Base-by-base conservation (phyloP, 2,329 filamentous ascomycete genomes). In the Cucurbitaria berberidis region DNA sequence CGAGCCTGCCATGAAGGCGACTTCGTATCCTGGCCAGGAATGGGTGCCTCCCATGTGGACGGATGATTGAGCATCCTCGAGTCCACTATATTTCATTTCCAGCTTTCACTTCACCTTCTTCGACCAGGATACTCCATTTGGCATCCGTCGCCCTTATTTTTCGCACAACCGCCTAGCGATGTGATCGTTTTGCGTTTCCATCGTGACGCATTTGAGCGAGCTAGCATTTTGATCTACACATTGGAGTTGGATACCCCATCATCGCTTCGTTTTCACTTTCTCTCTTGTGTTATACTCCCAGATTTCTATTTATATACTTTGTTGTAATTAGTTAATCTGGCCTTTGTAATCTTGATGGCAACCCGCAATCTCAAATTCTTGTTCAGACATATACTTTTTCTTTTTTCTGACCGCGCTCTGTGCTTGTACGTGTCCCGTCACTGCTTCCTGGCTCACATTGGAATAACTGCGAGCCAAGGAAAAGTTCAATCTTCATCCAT, bases 21-120 rank as follows among this genome's bases (percentile, higher is more conserved):
- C 86, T 11, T 86, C 83, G 67, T 90, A 89, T 70, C 87, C 87
- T 0, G 87, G 87, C 0, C 85, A 89, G 74, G 87, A 89, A 70
- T 90, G 87, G 86, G 84, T 84, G 62, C 86, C 86, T 3, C 55
- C 60, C 7, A 71, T 66, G 45, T 75, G 70, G 62, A 72, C 70
- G 30, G 74, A 73, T 29, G 71, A 74, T 30, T 73, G 36, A 48
- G 19, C 6, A 10, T 39, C 36, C 5, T n/a, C 19, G 36, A 39
- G 10, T 39, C 36, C 36, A 3, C 36, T 22, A 39, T 21, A 13
- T 24, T 22, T 15, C 2, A n/a, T 39, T 15, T 22, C 3, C 36
- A 22, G 10, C n/a, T n/a, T n/a, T n/a, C n/a, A n/a, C n/a, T n/a
- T n/a, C n/a, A n/a, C n/a, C n/a, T n/a, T 21, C 36, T 3, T 22